Evolutionary conservation across 2,329 filamentous ascomycete species (phyloP).

Genomic region (Zarea fungicola): DNA sequence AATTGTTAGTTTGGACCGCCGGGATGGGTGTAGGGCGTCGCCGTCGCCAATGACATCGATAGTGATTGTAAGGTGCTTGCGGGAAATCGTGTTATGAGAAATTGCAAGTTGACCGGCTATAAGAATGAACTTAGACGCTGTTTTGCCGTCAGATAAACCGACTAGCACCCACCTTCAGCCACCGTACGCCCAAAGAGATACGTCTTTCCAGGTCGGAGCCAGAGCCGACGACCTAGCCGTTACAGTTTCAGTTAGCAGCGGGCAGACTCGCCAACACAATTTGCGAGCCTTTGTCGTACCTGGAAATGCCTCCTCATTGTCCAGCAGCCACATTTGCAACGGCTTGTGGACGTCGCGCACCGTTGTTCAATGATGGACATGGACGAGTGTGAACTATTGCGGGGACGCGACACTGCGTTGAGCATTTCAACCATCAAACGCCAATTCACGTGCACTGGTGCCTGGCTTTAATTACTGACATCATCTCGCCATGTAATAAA

Average conservation of each 20-base stretch:
- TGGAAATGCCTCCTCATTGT: conserved; percentile 51
- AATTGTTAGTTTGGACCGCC: conserved; percentile 65
- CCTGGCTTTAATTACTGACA: background rate
- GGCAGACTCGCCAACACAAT: background rate
- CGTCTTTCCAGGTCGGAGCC: conserved; percentile 79
- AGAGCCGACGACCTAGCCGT: conserved; percentile 50
- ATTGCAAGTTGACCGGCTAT: conserved; percentile 64
- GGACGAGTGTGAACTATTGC: conserved; percentile 12
- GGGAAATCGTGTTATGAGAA: conserved; percentile 76
- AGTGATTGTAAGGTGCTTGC: conserved; percentile 77
- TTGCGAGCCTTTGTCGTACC: conserved; percentile 25
- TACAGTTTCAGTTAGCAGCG: conserved; percentile 15
- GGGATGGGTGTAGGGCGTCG: conserved; percentile 59
- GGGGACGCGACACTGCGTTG: conserved; percentile 10
- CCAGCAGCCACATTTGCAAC: conserved; percentile 59
- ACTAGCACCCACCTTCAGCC: conserved; percentile 49
- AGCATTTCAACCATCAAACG: conserved; percentile 16
- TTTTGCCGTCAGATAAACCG: no score
- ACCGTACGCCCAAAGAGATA: conserved; percentile 81
- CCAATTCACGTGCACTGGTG: conserved; percentile 19
- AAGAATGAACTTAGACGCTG: background rate
- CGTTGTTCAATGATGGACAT: background rate
- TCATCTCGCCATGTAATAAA: no score
- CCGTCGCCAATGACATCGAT: conserved; percentile 61
- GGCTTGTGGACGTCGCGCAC: conserved; percentile 2